A percentile compares a stretch with the other conserved stretches of the same genome.
Conservation (phyloP, 768 basidiomycete species). For the Termitomyces sp. region DNA sequence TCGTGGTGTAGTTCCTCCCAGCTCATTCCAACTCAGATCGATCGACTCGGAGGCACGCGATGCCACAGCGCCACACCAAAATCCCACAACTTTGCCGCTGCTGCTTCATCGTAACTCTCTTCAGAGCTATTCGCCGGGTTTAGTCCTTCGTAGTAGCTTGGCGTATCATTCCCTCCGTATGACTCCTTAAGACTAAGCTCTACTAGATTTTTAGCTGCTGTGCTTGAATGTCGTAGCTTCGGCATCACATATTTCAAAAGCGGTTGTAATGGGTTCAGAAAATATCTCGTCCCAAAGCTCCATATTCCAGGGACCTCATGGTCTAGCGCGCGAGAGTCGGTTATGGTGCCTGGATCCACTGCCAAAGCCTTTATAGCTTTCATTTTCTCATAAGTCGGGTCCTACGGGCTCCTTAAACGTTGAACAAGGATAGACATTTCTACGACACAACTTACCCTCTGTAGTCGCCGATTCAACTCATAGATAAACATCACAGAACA, state of each 20-base stretch:
- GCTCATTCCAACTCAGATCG: too few species aligned
- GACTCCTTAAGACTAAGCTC: neutral
- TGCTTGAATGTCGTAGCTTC: neutral
- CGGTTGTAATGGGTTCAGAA: slow-evolving; percentile 1
- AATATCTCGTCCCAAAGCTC: slow-evolving; percentile 1
- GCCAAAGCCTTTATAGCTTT: slow-evolving; percentile 1
- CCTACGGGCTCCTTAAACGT: neutral
- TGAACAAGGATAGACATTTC: too few species aligned
- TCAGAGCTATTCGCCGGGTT: neutral
- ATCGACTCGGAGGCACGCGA: too few species aligned
- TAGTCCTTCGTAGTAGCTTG: neutral
- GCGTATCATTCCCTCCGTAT: neutral
- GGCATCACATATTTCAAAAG: neutral
- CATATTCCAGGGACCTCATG: neutral
- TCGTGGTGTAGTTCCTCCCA: too few species aligned
- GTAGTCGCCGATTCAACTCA: slow-evolving; percentile 5
- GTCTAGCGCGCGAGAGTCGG: slow-evolving; percentile 5
- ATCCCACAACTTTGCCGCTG: neutral
- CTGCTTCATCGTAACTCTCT: slow-evolving; percentile 4
- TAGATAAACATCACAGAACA: slow-evolving; percentile 6
- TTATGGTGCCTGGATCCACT: slow-evolving; percentile 1
- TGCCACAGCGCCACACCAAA: slow-evolving; percentile 2
- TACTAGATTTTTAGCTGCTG: neutral
- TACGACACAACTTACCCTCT: neutral
- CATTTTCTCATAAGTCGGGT: neutral